Conservation (phyloP, 163 green algal species). For the Chlamydomonas reinhardtii region DNA sequence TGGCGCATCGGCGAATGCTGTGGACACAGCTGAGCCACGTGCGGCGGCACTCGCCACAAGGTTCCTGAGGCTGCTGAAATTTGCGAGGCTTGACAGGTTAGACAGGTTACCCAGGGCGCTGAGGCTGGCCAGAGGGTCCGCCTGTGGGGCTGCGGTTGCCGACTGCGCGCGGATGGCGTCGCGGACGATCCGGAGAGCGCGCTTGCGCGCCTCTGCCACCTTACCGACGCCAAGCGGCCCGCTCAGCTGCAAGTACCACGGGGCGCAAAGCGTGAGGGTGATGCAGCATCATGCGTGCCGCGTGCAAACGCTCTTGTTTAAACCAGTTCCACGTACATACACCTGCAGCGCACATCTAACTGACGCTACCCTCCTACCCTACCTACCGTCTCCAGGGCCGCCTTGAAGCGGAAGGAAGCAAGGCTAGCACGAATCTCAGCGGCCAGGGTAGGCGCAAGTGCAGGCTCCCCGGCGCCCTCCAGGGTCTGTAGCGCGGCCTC, state of each 20-base stretch:
- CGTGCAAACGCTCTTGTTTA: no score
- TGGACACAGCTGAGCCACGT: background rate
- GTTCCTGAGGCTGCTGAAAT: no score
- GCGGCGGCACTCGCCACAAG: background rate
- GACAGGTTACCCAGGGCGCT: no score
- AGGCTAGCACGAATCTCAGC: conserved; percentile 47
- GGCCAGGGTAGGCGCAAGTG: conserved; percentile 42
- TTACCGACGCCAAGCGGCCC: no score
- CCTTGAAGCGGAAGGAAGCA: conserved; percentile 35
- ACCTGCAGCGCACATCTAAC: no score
- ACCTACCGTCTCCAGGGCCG: conserved; percentile 48
- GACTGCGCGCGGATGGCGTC: conserved; percentile 34
- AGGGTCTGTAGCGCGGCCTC: conserved; percentile 57
- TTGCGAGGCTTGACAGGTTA: no score
- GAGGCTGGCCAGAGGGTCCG: background rate
- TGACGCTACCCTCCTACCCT: no score
- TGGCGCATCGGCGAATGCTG: background rate
- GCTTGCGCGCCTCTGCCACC: conserved; percentile 34
- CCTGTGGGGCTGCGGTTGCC: background rate
- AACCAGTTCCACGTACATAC: no score
- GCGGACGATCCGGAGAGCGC: conserved; percentile 42
- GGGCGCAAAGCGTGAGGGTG: no score
- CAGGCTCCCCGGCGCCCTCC: conserved; percentile 6
- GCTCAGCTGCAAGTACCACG: no score
- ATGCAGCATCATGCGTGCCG: no score